A percentile compares a stretch with the other conserved stretches of the same genome.
phyloP scores from a whole-genome alignment of 1,284 basidiomycete genomes.

The Irpex rosettiformis region DNA sequence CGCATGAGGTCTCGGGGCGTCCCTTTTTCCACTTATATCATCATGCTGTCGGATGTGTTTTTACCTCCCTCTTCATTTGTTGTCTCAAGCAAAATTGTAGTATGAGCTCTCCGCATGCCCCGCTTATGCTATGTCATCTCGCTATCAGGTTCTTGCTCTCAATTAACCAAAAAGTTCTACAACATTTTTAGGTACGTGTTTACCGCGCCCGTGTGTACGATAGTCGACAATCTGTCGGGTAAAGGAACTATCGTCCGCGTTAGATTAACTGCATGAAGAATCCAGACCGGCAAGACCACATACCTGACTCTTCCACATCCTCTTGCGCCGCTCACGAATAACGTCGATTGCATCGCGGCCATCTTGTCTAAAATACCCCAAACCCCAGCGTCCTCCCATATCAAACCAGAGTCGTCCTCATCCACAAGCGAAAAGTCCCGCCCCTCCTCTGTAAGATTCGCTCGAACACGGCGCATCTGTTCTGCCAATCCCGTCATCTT shows the following conservation, averaged over 20 bases:
- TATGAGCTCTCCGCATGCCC: slow-evolving; percentile 34
- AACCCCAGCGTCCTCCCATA: slow-evolving; percentile 41
- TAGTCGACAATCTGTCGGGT: slow-evolving; percentile 38
- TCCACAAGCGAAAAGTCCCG: slow-evolving; percentile 15
- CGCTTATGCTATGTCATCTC: slow-evolving; percentile 34
- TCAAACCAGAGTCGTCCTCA: slow-evolving; percentile 26
- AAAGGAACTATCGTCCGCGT: slow-evolving; percentile 31
- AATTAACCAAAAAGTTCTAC: slow-evolving; percentile 36
- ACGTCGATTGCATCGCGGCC: slow-evolving; percentile 37
- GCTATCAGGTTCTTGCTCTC: slow-evolving; percentile 18
- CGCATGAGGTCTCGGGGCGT: slow-evolving; percentile 16
- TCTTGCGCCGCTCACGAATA: slow-evolving; percentile 42
- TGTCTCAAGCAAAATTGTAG: slow-evolving; percentile 31
- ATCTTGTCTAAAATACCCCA: slow-evolving; percentile 48
- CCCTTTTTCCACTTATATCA: slow-evolving; percentile 2
- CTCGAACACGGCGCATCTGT: slow-evolving; percentile 20
- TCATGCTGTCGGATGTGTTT: slow-evolving; percentile 22
- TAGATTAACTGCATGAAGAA: background rate
- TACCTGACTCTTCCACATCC: slow-evolving; percentile 38
- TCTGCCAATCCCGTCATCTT: slow-evolving; percentile 36
- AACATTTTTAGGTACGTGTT: slow-evolving; percentile 13
- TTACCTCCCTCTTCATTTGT: slow-evolving; percentile 18
- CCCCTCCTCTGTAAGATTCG: slow-evolving; percentile 6
- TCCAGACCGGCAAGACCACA: slow-evolving; percentile 8
- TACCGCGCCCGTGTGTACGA: slow-evolving; percentile 10